Percentiles rank a stretch among this genome's conserved stretches.
Evolutionary conservation across 768 basidiomycete species (phyloP).

Genomic region (Hysterangium stoloniferum): DNA sequence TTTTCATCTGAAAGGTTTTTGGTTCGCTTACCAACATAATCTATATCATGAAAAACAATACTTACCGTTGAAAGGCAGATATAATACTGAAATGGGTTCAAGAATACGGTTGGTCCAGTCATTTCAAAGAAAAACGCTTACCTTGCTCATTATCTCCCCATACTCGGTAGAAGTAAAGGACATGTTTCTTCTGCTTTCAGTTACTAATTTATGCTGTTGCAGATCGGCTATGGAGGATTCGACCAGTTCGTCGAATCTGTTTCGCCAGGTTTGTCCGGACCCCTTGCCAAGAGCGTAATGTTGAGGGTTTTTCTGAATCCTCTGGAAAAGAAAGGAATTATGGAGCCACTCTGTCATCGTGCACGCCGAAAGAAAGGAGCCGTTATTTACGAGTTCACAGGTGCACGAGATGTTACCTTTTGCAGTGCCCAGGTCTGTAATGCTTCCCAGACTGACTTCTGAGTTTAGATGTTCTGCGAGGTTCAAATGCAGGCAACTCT

Average conservation of each 20-base stretch:
- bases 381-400: neutral
- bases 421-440: constrained; percentile 59
- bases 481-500: constrained; percentile 77
- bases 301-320: constrained; percentile 76
- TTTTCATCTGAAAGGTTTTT: constrained; percentile 48
- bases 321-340: constrained; percentile 78
- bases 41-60: constrained; percentile 1
- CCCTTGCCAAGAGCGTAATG: constrained; percentile 59
- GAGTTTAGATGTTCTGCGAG: constrained; percentile 90
- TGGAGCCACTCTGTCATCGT: constrained; percentile 53
- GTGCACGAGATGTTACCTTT: constrained; percentile 27
- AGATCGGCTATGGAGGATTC: constrained; percentile 54
- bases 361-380: neutral
- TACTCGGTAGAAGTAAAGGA: constrained; percentile 58
- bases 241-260: constrained; percentile 67
- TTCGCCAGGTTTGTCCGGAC: constrained; percentile 56
- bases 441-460: constrained; percentile 83
- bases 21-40: neutral
- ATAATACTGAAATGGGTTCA: constrained; percentile 66
- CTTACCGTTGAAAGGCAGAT: constrained; percentile 61
- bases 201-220: constrained; percentile 51
- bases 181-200: constrained; percentile 32
- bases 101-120: constrained; percentile 12
- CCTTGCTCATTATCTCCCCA: constrained; percentile 86
- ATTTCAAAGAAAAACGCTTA: constrained; percentile 20